Evolutionary conservation across 2,329 filamentous ascomycete species (phyloP).

Genomic region (Ceratocystis eucalypticola): DNA sequence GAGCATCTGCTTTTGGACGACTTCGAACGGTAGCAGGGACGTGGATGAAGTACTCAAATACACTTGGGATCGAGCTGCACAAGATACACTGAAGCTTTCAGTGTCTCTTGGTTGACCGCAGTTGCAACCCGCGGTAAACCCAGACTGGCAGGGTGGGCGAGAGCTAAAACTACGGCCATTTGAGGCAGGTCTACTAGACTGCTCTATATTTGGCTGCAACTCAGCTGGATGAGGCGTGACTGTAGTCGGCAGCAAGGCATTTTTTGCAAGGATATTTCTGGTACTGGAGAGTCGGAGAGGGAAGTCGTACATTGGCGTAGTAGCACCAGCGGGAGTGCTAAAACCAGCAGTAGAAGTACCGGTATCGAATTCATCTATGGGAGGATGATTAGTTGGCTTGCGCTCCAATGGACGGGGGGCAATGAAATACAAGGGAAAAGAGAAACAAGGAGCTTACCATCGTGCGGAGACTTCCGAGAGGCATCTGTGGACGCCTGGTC

Average conservation of each 20-base stretch:
- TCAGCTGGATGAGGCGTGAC: background rate
- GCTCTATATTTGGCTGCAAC: background rate
- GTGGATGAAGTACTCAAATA: background rate
- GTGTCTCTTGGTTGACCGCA: background rate
- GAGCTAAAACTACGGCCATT: background rate
- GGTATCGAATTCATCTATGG: constrained; percentile 4
- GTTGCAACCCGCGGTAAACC: background rate
- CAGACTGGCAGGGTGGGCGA: background rate
- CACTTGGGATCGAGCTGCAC: background rate
- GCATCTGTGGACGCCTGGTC: background rate
- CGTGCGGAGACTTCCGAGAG: constrained; percentile 6
- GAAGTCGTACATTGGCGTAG: constrained; percentile 12
- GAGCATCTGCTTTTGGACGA: constrained; percentile 8
- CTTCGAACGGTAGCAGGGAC: constrained; percentile 4
- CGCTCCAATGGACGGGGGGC: too few species aligned
- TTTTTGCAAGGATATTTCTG: background rate
- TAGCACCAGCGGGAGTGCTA: constrained; percentile 1
- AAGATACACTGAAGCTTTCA: background rate
- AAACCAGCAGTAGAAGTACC: constrained; percentile 2
- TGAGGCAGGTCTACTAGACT: background rate
- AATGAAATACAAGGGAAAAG: background rate
- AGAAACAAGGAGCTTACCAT: background rate
- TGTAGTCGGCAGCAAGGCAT: background rate
- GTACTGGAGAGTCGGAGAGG: background rate
- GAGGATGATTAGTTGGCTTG: background rate